Conservation (phyloP, 352 stramenopile species). For the Pythium utonaiense region DNA sequence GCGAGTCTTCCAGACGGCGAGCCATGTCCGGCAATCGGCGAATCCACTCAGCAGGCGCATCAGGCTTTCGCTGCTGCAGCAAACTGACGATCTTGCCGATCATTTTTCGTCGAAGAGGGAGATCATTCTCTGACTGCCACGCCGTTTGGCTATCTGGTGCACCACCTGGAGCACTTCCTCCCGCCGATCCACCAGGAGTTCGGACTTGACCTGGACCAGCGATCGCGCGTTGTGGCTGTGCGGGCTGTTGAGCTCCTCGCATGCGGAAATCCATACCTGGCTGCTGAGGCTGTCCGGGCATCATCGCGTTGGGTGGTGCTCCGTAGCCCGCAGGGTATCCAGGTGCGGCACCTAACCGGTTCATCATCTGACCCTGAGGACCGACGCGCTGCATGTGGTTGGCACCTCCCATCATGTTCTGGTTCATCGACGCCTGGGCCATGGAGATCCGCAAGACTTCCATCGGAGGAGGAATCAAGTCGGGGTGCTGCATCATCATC, state of each 20-base stretch:
- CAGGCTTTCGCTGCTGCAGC: constrained; percentile 95
- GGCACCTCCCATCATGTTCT: constrained; percentile 52
- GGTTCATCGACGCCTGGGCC: constrained; percentile 63
- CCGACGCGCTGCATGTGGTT: constrained; percentile 61
- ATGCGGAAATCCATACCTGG: constrained; percentile 39
- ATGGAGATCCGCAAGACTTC: constrained; percentile 85
- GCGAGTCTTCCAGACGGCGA: constrained; percentile 95
- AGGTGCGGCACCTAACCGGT: constrained; percentile 34
- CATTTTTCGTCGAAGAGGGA: constrained; percentile 85
- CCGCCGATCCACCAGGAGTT: constrained; percentile 33
- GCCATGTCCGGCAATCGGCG: constrained; percentile 98
- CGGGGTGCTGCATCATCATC: constrained; percentile 87
- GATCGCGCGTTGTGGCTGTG: constrained; percentile 37
- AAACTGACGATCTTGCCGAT: constrained; percentile 95
- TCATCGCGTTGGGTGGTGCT: constrained; percentile 59
- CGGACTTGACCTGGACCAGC: constrained; percentile 31
- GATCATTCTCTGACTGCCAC: constrained; percentile 86
- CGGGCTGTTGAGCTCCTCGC: constrained; percentile 33
- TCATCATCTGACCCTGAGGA: constrained; percentile 54
- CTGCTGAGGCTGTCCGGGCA: constrained; percentile 37
- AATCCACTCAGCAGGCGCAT: constrained; percentile 96
- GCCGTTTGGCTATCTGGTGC: constrained; percentile 49
- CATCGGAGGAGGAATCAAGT: constrained; percentile 83
- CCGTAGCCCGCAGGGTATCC: constrained; percentile 58
- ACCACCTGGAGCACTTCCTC: constrained; percentile 18